Conservation (phyloP, 805 yeast species). For the Metschnikowia anglica region DNA sequence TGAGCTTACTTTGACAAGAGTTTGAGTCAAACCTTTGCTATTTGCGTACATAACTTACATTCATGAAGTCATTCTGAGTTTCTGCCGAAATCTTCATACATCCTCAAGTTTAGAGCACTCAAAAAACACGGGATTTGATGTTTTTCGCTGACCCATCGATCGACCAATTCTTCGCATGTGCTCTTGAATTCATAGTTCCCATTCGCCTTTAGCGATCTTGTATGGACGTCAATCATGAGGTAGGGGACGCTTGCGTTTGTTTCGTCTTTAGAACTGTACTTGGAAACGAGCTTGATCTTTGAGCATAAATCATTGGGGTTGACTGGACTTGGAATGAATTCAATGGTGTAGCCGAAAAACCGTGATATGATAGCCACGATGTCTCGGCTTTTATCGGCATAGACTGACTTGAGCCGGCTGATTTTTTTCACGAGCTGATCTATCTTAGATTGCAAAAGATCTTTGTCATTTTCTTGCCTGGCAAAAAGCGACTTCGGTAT, state of each 20-base stretch:
- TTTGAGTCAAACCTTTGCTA: neutral
- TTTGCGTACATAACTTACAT: neutral
- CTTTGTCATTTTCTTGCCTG: conserved; percentile 54
- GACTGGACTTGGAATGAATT: conserved; percentile 51
- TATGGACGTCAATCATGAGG: conserved; percentile 55
- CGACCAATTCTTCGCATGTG: conserved; percentile 50
- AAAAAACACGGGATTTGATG: conserved; percentile 75
- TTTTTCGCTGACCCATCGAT: conserved; percentile 66
- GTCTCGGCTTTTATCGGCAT: conserved; percentile 65
- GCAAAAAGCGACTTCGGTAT: conserved; percentile 67
- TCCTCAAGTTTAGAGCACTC: conserved; percentile 67
- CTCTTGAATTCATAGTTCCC: conserved; percentile 39
- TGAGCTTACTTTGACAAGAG: conserved; percentile 11
- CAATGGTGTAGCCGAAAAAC: conserved; percentile 71
- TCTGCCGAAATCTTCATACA: conserved; percentile 47
- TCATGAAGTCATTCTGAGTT: neutral
- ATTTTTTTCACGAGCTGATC: conserved; percentile 52
- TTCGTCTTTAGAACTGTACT: conserved; percentile 30
- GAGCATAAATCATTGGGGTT: conserved; percentile 48
- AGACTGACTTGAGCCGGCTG: conserved; percentile 55
- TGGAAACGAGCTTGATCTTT: conserved; percentile 55
- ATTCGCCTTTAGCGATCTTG: conserved; percentile 54
- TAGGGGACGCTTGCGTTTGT: conserved; percentile 32
- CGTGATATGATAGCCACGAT: conserved; percentile 65
- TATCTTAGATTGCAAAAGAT: conserved; percentile 46